Evolutionary conservation across 257 asterid species (phyloP).

Genomic region (Ocimum tenuiflorum): DNA sequence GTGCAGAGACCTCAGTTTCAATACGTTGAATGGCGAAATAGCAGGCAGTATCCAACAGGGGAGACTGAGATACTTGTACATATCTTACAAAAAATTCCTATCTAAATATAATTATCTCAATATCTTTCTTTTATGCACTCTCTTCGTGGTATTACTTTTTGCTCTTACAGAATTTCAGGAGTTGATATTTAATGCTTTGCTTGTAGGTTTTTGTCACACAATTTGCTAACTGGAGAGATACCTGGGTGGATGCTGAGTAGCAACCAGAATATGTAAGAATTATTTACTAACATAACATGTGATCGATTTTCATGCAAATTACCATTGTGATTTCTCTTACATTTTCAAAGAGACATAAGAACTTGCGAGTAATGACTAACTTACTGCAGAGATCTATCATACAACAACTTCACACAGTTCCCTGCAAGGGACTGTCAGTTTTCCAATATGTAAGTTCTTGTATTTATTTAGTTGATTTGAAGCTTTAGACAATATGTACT

Average conservation of each 20-base stretch:
- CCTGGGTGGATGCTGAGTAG: constrained; percentile 49
- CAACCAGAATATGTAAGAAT: constrained; percentile 43
- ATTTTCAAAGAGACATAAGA: not conserved
- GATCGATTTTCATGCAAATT: not conserved
- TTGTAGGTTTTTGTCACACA: constrained; percentile 64
- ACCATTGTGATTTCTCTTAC: not conserved
- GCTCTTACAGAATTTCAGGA: not conserved
- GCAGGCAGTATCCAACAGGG: constrained; percentile 28
- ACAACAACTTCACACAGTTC: constrained; percentile 60
- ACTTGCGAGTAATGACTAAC: not conserved
- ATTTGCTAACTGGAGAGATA: constrained; percentile 58
- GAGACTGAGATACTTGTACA: constrained; percentile 34
- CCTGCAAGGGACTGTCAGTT: constrained; percentile 33
- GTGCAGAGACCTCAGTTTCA: constrained; percentile 81
- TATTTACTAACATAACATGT: not conserved
- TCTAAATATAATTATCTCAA: not conserved
- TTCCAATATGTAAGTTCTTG: constrained; percentile 43
- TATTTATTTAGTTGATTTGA: not conserved
- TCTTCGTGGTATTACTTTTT: not conserved
- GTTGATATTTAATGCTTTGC: constrained; percentile 5
- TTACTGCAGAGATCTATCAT: constrained; percentile 76
- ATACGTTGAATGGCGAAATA: constrained; percentile 55
- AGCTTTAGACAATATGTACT: constrained; percentile 11
- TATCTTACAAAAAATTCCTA: constrained; percentile 1
- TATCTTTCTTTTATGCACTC: not conserved